Percentiles rank a stretch among this genome's conserved stretches.
Evolutionary conservation across 495 filamentous ascomycete species (phyloP).

Genomic region (Hypoxylon fuscum): DNA sequence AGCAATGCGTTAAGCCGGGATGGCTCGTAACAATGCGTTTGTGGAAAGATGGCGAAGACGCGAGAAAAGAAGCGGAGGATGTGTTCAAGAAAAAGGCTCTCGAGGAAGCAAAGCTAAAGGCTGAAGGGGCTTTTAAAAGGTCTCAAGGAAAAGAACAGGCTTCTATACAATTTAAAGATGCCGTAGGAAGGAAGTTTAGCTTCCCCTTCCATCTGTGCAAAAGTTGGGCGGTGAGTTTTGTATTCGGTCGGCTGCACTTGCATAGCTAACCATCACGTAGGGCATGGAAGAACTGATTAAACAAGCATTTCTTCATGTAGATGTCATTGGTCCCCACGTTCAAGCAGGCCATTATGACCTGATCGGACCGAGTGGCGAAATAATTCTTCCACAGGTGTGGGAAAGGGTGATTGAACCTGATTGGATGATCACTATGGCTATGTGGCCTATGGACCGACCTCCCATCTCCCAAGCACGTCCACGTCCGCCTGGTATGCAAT

Average conservation of each 20-base stretch:
- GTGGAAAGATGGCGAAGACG: neutral
- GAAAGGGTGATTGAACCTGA: conserved; percentile 86
- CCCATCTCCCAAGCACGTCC: conserved; percentile 15
- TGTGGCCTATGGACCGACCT: conserved; percentile 82
- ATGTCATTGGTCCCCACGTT: conserved; percentile 82
- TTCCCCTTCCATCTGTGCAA: conserved; percentile 84
- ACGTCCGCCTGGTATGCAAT: neutral
- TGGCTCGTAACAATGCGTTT: neutral
- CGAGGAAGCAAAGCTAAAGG: conserved; percentile 51
- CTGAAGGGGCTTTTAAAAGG: conserved; percentile 62
- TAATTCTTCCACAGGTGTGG: conserved; percentile 88
- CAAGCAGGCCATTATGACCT: conserved; percentile 87
- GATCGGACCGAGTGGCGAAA: conserved; percentile 82
- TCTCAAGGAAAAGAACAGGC: conserved; percentile 52
- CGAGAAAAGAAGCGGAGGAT: neutral
- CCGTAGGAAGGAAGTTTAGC: conserved; percentile 84
- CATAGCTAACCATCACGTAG: conserved; percentile 48
- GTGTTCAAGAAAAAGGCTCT: conserved; percentile 25
- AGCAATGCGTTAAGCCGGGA: neutral
- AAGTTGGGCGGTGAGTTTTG: conserved; percentile 74
- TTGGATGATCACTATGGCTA: conserved; percentile 92
- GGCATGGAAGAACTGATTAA: conserved; percentile 88
- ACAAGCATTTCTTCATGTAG: conserved; percentile 87
- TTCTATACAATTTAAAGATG: conserved; percentile 84
- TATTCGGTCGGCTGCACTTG: conserved; percentile 12